A percentile compares a stretch with the other conserved stretches of the same genome.
These are phyloP conservation scores for Daldinia eschscholtzii DNA, from an alignment of 2,329 filamentous ascomycete species.

Conservation along the genomic window DNA sequence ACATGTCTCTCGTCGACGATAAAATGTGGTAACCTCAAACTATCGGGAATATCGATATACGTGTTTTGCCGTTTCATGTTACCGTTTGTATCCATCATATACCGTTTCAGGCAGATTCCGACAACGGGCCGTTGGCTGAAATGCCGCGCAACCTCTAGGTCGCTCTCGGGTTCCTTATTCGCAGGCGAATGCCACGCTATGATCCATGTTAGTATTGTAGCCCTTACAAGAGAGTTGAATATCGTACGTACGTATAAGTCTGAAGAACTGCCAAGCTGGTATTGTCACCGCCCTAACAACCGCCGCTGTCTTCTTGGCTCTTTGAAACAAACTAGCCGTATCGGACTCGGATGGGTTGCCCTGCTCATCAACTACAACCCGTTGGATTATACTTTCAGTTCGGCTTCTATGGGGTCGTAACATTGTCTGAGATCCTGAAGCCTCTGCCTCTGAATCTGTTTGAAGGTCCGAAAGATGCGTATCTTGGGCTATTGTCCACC, in stretches of 20 bases:
- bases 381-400: slow-evolving; percentile 72
- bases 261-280: slow-evolving; percentile 98
- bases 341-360: slow-evolving; percentile 60
- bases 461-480: slow-evolving; percentile 22
- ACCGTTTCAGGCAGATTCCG: slow-evolving; percentile 93
- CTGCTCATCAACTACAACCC: slow-evolving; percentile 67
- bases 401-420: slow-evolving; percentile 52
- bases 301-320: slow-evolving; percentile 61
- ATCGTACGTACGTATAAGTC: slow-evolving; percentile 83
- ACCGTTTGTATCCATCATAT: slow-evolving; percentile 79
- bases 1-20: slow-evolving; percentile 82
- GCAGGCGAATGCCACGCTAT: slow-evolving; percentile 84
- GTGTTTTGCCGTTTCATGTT: slow-evolving; percentile 80
- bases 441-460: slow-evolving; percentile 36
- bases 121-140: slow-evolving; percentile 89
- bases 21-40: slow-evolving; percentile 87
- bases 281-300: slow-evolving; percentile 87
- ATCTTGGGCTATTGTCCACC: slow-evolving; percentile 52
- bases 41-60: slow-evolving; percentile 87
- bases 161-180: slow-evolving; percentile 67
- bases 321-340: slow-evolving; percentile 57
- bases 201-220: slow-evolving; percentile 52
- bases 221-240: background rate
- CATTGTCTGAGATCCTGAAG: slow-evolving; percentile 36
- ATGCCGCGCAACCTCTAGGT: slow-evolving; percentile 88